Evolutionary conservation across 306 rosid species (phyloP).

Genomic region (Malus domestica): ASM211411v1 NC_041804.1:15217001-15217500

Average conservation of each 20-base stretch:
- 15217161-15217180: not conserved
- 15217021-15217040: too few species aligned
- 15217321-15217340: fast-evolving
- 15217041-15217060: too few species aligned
- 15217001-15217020: not conserved
- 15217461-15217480: not conserved
- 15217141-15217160: not conserved
- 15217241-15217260: fast-evolving
- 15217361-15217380: too few species aligned
- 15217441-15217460: too few species aligned
- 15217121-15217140: not conserved
- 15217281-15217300: fast-evolving
- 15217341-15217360: too few species aligned
- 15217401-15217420: too few species aligned
- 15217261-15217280: fast-evolving
- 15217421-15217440: too few species aligned
- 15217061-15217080: not conserved
- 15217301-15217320: fast-evolving
- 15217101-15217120: not conserved
- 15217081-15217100: too few species aligned
- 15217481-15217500: not conserved
- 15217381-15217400: too few species aligned
- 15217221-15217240: fast-evolving
- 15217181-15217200: too few species aligned
- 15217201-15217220: fast-evolving